Evolutionary conservation across 345 rosid genomes (phyloP).

Genomic region (Eucalyptus microcorys): DNA sequence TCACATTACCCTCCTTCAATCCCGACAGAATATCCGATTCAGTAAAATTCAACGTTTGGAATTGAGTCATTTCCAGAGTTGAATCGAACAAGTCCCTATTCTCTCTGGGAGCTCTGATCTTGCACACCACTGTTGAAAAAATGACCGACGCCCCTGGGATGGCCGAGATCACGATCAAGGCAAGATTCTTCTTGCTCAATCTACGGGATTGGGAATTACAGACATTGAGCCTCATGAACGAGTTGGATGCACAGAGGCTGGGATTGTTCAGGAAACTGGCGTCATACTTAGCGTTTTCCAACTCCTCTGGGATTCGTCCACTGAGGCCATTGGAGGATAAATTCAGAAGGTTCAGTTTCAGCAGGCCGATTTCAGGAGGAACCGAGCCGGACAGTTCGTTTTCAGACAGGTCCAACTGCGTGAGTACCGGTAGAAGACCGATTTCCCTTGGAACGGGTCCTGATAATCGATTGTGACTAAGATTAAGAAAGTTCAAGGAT

Average conservation of each 20-base stretch:
- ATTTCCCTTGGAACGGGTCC: slow-evolving; percentile 27
- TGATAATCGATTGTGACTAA: slow-evolving; percentile 28
- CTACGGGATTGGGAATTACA: slow-evolving; percentile 3
- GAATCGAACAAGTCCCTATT: accelerated
- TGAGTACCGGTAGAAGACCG: slow-evolving; percentile 14
- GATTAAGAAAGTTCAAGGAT: slow-evolving; percentile 12
- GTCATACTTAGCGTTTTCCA: accelerated
- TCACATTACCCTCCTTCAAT: no score
- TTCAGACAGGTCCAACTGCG: slow-evolving; percentile 24
- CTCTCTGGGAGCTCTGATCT: not conserved
- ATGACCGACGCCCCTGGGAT: not conserved
- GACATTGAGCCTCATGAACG: slow-evolving; percentile 1
- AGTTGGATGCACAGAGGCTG: slow-evolving; percentile 21
- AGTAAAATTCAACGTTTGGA: no score
- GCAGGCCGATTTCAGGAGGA: not conserved
- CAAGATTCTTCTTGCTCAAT: not conserved
- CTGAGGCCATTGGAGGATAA: not conserved
- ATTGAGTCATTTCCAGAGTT: accelerated
- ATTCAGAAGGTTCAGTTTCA: not conserved
- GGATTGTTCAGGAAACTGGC: slow-evolving; percentile 38
- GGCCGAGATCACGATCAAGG: not conserved
- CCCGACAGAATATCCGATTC: no score
- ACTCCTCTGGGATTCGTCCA: not conserved
- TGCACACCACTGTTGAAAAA: not conserved
- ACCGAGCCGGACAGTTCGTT: slow-evolving; percentile 25